Evolutionary conservation across 805 yeast species (phyloP).

Genomic region (Ogataea pignaliae): DNA sequence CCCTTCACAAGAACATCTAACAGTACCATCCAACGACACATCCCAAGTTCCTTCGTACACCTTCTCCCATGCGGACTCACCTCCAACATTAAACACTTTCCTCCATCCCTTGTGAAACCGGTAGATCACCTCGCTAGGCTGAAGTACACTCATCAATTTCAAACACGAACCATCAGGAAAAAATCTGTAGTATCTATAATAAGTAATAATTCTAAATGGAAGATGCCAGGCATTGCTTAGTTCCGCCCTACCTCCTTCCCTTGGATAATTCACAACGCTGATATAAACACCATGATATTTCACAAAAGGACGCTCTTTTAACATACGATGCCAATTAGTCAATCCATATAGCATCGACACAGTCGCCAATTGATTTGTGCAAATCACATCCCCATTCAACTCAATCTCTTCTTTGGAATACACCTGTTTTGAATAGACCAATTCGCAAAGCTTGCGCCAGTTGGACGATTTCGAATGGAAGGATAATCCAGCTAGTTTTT

Average conservation of each 20-base stretch:
- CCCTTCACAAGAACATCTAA: slow-evolving; percentile 52
- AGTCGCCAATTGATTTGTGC: slow-evolving; percentile 31
- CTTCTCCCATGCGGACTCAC: slow-evolving; percentile 27
- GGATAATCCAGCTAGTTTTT: slow-evolving; percentile 52
- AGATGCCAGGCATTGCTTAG: slow-evolving; percentile 62
- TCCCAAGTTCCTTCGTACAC: slow-evolving; percentile 55
- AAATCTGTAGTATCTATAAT: slow-evolving; percentile 81
- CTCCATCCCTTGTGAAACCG: slow-evolving; percentile 35
- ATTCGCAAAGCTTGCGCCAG: slow-evolving; percentile 47
- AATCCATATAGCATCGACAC: slow-evolving; percentile 35
- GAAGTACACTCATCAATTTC: slow-evolving; percentile 63
- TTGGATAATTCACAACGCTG: slow-evolving; percentile 75
- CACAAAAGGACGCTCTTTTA: slow-evolving; percentile 64
- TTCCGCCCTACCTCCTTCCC: slow-evolving; percentile 75
- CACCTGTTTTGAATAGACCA: slow-evolving; percentile 49
- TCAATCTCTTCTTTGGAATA: slow-evolving; percentile 43
- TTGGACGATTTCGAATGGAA: slow-evolving; percentile 40
- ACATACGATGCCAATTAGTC: slow-evolving; percentile 47
- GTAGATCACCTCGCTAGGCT: slow-evolving; percentile 67
- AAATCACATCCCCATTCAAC: slow-evolving; percentile 30
- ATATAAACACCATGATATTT: slow-evolving; percentile 83
- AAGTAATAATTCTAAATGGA: slow-evolving; percentile 81
- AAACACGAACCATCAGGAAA: slow-evolving; percentile 73
- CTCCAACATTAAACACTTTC: slow-evolving; percentile 9
- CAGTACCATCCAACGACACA: slow-evolving; percentile 46